Percentiles rank a stretch among this genome's conserved stretches.
Conservation (phyloP, 345 rosid genomes). For the Alliaria petiolata region DNA sequence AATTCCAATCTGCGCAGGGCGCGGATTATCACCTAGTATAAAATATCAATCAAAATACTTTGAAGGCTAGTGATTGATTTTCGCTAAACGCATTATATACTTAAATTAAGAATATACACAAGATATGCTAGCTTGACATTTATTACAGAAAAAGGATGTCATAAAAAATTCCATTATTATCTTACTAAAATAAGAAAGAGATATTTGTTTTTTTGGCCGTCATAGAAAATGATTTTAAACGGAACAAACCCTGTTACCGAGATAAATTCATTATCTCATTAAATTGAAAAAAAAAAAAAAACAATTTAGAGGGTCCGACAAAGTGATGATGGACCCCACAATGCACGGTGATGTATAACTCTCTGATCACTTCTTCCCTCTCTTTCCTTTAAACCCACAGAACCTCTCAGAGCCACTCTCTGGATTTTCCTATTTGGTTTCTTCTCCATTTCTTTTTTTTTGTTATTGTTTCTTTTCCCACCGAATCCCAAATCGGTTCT, state of each 20-base stretch:
- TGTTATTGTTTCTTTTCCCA: neutral
- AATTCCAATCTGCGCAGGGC: too few relatives aligned
- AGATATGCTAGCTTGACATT: too few relatives aligned
- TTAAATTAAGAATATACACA: too few relatives aligned
- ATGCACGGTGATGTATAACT: neutral
- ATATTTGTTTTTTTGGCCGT: neutral
- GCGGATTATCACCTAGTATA: too few relatives aligned
- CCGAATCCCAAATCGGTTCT: neutral
- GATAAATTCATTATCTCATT: slow-evolving; percentile 11
- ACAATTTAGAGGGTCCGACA: neutral
- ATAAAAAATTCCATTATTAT: too few relatives aligned
- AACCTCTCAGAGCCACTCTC: slow-evolving; percentile 10
- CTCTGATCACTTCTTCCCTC: neutral
- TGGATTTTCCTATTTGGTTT: neutral
- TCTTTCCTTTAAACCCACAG: neutral
- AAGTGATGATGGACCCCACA: neutral
- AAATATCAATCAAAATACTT: too few relatives aligned
- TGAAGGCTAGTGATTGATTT: too few relatives aligned
- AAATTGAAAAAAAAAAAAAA: neutral
- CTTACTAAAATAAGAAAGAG: neutral
- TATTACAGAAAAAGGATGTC: too few relatives aligned
- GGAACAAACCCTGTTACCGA: neutral
- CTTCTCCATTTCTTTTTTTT: neutral
- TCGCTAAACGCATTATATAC: too few relatives aligned
- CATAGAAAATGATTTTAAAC: neutral